Evolutionary conservation across 441 rosid genomes (phyloP).

Genomic region (Euphorbia schlechtendalii): DNA sequence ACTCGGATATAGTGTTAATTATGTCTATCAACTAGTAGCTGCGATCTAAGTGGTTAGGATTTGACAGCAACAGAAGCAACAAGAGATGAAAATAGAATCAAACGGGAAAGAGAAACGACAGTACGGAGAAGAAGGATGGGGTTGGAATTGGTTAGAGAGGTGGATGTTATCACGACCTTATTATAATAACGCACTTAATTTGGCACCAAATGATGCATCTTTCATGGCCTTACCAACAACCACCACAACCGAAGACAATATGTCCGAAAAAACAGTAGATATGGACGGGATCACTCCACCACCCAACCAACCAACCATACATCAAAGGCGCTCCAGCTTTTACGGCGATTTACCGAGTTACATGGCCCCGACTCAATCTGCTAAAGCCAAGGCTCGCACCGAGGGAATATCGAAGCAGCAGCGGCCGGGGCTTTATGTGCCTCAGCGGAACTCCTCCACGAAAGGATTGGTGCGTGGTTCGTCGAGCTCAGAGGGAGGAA

Average conservation of each 20-base stretch:
- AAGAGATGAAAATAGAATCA: conserved; percentile 23
- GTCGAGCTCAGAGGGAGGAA: conserved; percentile 62
- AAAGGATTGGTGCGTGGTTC: conserved; percentile 60
- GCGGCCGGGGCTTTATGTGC: conserved; percentile 32
- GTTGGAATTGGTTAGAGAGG: conserved; percentile 87
- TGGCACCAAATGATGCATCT: conserved; percentile 37
- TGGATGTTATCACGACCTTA: conserved; percentile 89
- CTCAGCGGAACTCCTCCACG: conserved; percentile 73
- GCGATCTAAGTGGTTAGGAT: background rate
- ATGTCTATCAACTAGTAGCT: background rate
- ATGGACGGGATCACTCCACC: conserved; percentile 49
- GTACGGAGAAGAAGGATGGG: conserved; percentile 42
- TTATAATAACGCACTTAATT: conserved; percentile 29
- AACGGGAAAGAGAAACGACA: conserved; percentile 29
- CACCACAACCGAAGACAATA: conserved; percentile 42
- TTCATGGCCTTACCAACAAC: conserved; percentile 41
- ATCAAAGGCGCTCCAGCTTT: conserved; percentile 28
- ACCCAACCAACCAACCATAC: conserved; percentile 20
- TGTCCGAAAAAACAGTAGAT: conserved; percentile 81
- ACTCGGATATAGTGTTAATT: too few relatives aligned
- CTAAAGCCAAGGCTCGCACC: conserved; percentile 70
- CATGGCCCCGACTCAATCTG: conserved; percentile 83
- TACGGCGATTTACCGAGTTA: conserved; percentile 55
- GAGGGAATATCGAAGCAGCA: conserved; percentile 22
- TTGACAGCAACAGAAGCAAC: conserved; percentile 24